Base-by-base conservation (phyloP, 2,329 filamentous ascomycete genomes). In the Diaporthe citri region DNA sequence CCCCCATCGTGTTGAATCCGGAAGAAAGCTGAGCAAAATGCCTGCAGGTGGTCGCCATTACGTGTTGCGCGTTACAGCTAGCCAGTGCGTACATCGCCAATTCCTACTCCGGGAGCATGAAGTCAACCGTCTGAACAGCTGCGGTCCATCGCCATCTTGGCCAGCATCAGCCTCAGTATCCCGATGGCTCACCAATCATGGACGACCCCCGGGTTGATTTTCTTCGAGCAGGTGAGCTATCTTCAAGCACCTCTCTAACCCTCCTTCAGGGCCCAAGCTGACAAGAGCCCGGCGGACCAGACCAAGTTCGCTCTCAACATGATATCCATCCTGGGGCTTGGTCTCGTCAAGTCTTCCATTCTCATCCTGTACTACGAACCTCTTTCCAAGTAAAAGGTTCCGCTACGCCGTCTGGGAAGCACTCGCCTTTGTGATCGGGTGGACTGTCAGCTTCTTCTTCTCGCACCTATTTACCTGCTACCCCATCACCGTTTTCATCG, bases 401-500 rank as follows among this genome's bases (percentile, higher is more conserved):
- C 64, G 48, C 43, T 52, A 52, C 31, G 46, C 31, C 13, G 15
- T 67, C 22, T 67, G 31, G 46, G 34, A 3, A 2, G 3, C n/a
- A 9, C 31, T 67, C 5, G 64, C 64, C 22, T 67, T 39, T 4
- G 64, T 67, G 22, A 39, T 52, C 22, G 64, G 64, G 8, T 67
- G 64, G 64, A 67, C 64, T 7, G 20, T 67, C 64, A 67, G 64
- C 64, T 67, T 67, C 34, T 67, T 67, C 46, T 67, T 67, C 46
- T 67, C 64, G 13, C 64, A 67, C 46, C 8, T 67, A 2, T 67
- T 67, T 22, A 52, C 64, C 31, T 67, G 64, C n/a, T 67, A 39
- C 46, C 64, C 64, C 13, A 67, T 67, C 25, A 67, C 64, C 7
- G 64, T 67, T 0, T 67, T 67, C 31, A 52, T 67, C 46, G 64